Conservation (phyloP, 2,329 filamentous ascomycete species). For the Cladobotryum mycophilum region DNA sequence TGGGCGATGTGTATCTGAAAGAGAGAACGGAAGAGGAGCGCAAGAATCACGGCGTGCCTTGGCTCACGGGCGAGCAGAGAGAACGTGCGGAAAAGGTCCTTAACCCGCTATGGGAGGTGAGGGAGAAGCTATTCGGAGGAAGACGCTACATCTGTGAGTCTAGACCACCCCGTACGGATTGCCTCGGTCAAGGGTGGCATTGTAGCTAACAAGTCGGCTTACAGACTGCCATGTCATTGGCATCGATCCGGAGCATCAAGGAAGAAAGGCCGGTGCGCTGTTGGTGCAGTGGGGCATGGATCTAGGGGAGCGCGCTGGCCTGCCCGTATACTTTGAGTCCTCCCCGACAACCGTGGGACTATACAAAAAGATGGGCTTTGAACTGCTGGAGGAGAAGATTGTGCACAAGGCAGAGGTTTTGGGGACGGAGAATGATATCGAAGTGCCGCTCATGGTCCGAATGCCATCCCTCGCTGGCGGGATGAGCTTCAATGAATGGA, state of each 20-base stretch:
- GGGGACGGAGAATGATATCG: constrained; percentile 29
- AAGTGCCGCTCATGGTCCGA: constrained; percentile 36
- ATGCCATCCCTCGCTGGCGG: constrained; percentile 30
- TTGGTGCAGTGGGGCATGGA: constrained; percentile 37
- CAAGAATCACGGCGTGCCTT: constrained; percentile 37
- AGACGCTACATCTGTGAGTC: constrained; percentile 36
- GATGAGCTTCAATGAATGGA: constrained; percentile 31
- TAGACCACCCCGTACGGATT: neutral
- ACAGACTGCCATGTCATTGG: constrained; percentile 36
- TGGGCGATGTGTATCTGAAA: constrained; percentile 37
- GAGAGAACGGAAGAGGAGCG: constrained; percentile 35
- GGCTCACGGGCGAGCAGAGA: constrained; percentile 39
- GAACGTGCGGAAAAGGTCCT: constrained; percentile 38
- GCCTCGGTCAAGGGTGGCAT: too few relatives aligned
- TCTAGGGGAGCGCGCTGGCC: constrained; percentile 29
- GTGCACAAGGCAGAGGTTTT: constrained; percentile 32
- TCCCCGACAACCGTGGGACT: constrained; percentile 35
- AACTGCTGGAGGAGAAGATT: constrained; percentile 31
- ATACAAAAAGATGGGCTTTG: constrained; percentile 42
- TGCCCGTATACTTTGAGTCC: constrained; percentile 42
- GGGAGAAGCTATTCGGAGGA: constrained; percentile 35
- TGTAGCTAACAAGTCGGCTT: too few relatives aligned
- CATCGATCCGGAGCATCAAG: constrained; percentile 37
- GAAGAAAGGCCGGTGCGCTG: constrained; percentile 34
- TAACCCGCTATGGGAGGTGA: constrained; percentile 34